Evolutionary conservation across 2,329 filamentous ascomycete species (phyloP).

Genomic region (Proliferodiscus dingleyae): DNA sequence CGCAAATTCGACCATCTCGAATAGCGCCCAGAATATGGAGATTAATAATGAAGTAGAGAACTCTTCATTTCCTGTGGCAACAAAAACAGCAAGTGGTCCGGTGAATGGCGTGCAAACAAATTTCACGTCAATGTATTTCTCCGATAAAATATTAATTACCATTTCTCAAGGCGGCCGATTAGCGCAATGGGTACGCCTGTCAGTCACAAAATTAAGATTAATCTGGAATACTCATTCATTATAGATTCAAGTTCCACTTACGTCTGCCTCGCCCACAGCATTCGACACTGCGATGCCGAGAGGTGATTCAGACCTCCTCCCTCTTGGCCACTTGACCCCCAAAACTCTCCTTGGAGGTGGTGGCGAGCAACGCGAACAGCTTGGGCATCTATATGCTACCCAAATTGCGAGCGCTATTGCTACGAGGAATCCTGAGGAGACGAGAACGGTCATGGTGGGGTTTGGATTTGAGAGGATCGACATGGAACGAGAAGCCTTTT

Average conservation of each 20-base stretch:
- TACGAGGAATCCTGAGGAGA: conserved; percentile 62
- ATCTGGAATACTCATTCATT: too few relatives aligned
- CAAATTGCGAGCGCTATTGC: conserved; percentile 81
- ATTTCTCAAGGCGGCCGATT: conserved; percentile 80
- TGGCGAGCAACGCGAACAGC: conserved; percentile 69
- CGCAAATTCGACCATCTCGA: conserved; percentile 13
- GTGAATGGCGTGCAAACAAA: conserved; percentile 69
- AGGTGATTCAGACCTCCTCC: conserved; percentile 47
- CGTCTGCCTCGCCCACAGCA: conserved; percentile 58
- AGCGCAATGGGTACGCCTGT: conserved; percentile 75
- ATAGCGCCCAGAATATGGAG: conserved; percentile 10
- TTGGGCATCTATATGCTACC: conserved; percentile 83
- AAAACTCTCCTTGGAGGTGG: conserved; percentile 84
- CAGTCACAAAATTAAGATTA: too few relatives aligned
- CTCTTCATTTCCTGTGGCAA: conserved; percentile 25
- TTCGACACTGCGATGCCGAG: conserved; percentile 46
- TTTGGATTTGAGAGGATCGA: conserved; percentile 50
- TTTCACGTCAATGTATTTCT: conserved; percentile 67
- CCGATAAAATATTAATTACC: conserved; percentile 87
- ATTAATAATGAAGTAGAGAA: conserved; percentile 14
- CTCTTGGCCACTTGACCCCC: conserved; percentile 76
- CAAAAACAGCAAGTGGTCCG: conserved; percentile 44
- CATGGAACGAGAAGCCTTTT: conserved; percentile 49
- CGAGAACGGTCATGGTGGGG: conserved; percentile 56
- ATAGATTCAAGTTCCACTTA: conserved; percentile 74